Percentiles rank a stretch among this genome's conserved stretches.
Conservation (phyloP, 371 early-diverging fungal species). For the Batkoa obscura region DNA sequence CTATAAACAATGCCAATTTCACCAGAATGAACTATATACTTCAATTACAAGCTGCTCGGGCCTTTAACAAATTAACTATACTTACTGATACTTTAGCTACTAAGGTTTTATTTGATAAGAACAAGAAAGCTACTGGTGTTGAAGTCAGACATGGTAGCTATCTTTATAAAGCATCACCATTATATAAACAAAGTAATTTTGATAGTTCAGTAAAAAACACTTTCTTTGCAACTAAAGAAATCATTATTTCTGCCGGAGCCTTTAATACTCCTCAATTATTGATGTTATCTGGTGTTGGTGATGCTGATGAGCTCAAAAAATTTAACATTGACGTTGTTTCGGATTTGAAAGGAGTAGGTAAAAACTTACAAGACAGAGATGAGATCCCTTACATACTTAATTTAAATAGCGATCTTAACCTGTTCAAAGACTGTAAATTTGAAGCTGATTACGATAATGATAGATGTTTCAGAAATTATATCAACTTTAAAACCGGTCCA, state of each 20-base stretch:
- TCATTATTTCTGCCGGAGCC: conserved; percentile 13
- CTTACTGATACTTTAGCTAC: conserved; percentile 5
- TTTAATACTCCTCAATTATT: conserved; percentile 14
- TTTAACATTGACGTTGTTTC: background rate
- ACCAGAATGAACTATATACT: background rate
- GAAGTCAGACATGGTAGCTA: conserved; percentile 1
- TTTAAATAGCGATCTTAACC: background rate
- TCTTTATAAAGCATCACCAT: conserved; percentile 3
- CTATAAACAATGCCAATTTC: background rate
- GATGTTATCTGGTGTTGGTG: conserved; percentile 15
- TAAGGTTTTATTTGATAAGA: background rate
- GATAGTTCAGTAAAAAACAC: background rate
- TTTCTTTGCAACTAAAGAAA: conserved; percentile 12
- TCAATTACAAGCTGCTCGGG: background rate
- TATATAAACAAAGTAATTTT: background rate
- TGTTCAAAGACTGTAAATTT: background rate
- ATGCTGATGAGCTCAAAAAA: background rate
- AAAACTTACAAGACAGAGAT: background rate
- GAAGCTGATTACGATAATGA: background rate
- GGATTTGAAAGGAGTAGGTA: conserved; percentile 2
- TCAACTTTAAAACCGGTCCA: background rate
- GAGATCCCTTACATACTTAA: background rate
- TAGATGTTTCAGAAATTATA: conserved; percentile 2
- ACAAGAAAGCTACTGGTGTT: conserved; percentile 1
- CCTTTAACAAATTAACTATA: background rate